A percentile compares a stretch with the other conserved stretches of the same genome.
These are phyloP conservation scores for Funneliformis mosseae DNA, from an alignment of 192 early-diverging fungal genomes.

Conservation along the genomic window DNA sequence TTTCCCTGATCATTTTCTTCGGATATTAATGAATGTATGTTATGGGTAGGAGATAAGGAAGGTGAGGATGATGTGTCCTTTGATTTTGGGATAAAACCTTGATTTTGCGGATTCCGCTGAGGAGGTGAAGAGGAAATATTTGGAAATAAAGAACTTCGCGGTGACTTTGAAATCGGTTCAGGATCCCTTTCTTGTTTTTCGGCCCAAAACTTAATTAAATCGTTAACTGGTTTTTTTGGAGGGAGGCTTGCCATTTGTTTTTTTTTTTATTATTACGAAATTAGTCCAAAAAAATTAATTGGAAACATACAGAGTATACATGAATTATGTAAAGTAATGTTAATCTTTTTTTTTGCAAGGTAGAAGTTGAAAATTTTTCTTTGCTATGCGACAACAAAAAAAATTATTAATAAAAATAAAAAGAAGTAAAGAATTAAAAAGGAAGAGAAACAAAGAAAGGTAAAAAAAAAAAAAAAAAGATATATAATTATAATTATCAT, in stretches of 20 bases:
- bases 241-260: neutral
- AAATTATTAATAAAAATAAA: too few species aligned
- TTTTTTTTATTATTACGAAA: neutral
- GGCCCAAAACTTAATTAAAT: constrained; percentile 6
- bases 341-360: too few species aligned
- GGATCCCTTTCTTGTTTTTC: neutral
- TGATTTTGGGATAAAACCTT: neutral
- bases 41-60: neutral
- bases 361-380: too few species aligned
- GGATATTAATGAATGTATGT: too few species aligned
- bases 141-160: neutral
- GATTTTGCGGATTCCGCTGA: neutral
- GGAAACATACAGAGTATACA: too few species aligned
- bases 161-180: neutral
- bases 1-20: neutral
- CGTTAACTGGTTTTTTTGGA: constrained; percentile 6
- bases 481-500: too few species aligned
- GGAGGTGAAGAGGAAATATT: neutral
- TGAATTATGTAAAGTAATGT: too few species aligned
- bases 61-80: neutral
- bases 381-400: too few species aligned
- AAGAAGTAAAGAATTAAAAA: too few species aligned
- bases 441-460: too few species aligned
- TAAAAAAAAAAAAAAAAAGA: too few species aligned
- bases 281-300: too few species aligned